Percentiles rank a stretch among this genome's conserved stretches.
These are phyloP conservation scores for Colletotrichum sp. DNA, from an alignment of 2,329 filamentous ascomycete genomes.

Conservation along the genomic window DNA sequence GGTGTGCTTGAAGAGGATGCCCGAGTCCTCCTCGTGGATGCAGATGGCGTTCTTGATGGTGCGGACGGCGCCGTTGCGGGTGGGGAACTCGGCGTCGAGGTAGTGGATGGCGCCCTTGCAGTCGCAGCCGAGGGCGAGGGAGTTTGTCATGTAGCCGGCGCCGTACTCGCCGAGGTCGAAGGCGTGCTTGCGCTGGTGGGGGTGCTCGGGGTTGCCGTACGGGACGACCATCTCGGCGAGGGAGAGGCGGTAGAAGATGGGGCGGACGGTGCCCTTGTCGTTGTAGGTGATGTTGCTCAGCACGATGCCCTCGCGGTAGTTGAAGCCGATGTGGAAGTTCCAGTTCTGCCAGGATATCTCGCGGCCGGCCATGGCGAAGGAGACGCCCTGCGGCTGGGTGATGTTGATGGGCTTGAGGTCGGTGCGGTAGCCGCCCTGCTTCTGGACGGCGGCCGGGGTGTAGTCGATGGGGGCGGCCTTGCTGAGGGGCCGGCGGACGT, in stretches of 20 bases:
- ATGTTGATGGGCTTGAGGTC: conserved; percentile 89
- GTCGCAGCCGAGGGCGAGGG: conserved; percentile 76
- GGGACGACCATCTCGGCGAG: conserved; percentile 95
- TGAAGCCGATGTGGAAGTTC: conserved; percentile 93
- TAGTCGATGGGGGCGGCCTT: conserved; percentile 80
- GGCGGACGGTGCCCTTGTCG: conserved; percentile 78
- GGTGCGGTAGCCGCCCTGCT: conserved; percentile 75
- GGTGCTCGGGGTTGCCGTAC: conserved; percentile 81
- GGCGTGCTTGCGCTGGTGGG: conserved; percentile 79
- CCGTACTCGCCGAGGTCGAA: conserved; percentile 85
- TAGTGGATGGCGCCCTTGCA: conserved; percentile 94
- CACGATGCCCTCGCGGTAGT: conserved; percentile 90
- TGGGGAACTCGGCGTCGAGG: conserved; percentile 86
- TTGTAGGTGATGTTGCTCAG: conserved; percentile 90
- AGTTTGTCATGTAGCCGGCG: conserved; percentile 85
- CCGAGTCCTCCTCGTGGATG: conserved; percentile 92
- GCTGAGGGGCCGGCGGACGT: conserved; percentile 76
- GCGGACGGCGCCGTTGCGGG: conserved; percentile 73
- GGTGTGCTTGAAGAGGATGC: conserved; percentile 92
- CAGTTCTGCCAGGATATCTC: conserved; percentile 90
- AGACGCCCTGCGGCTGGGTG: conserved; percentile 87
- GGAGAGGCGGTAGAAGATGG: conserved; percentile 88
- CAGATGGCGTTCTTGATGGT: conserved; percentile 94
- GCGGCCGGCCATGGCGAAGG: conserved; percentile 78
- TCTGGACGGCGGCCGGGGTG: conserved; percentile 73